Percentiles rank a stretch among this genome's conserved stretches.
These are phyloP conservation scores for Phytophthora europaea DNA, from an alignment of 352 stramenopile species.

Conservation along the genomic window DNA sequence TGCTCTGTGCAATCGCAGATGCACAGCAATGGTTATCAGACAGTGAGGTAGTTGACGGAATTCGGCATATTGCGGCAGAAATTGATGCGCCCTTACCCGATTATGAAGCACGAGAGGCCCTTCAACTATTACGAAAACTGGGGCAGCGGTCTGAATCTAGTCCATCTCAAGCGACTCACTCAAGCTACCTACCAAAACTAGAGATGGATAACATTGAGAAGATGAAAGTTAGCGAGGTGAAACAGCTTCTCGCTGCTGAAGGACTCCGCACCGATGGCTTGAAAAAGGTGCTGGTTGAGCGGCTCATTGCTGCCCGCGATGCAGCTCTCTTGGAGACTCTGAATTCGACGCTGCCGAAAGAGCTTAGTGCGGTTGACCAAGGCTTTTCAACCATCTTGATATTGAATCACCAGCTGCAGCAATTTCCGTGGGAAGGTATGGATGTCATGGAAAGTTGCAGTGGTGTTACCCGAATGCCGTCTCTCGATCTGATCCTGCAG, in stretches of 20 bases:
- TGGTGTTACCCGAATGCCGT: slow-evolving; percentile 81
- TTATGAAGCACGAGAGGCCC: slow-evolving; percentile 26
- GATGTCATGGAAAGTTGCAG: slow-evolving; percentile 52
- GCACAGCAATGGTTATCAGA: slow-evolving; percentile 48
- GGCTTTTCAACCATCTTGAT: slow-evolving; percentile 66
- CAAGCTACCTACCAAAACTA: slow-evolving; percentile 29
- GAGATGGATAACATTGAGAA: slow-evolving; percentile 44
- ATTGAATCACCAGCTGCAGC: slow-evolving; percentile 67
- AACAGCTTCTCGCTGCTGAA: slow-evolving; percentile 39
- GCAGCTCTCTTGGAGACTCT: slow-evolving; percentile 11
- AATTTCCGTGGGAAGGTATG: slow-evolving; percentile 88
- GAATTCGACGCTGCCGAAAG: neutral
- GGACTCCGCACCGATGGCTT: slow-evolving; percentile 49
- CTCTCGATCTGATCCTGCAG: slow-evolving; percentile 64
- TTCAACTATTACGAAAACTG: slow-evolving; percentile 31
- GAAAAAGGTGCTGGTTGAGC: slow-evolving; percentile 64
- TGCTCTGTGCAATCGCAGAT: slow-evolving; percentile 51
- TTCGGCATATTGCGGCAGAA: slow-evolving; percentile 50
- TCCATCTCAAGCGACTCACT: slow-evolving; percentile 10
- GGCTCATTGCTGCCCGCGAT: slow-evolving; percentile 48
- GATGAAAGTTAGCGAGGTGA: slow-evolving; percentile 61
- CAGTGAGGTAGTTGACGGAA: slow-evolving; percentile 47
- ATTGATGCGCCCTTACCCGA: slow-evolving; percentile 32
- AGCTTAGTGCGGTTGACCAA: neutral
- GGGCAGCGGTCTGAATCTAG: slow-evolving; percentile 4